phyloP scores from a whole-genome alignment of 140 eudicot species.

The Bidens hawaiensis region DNA sequence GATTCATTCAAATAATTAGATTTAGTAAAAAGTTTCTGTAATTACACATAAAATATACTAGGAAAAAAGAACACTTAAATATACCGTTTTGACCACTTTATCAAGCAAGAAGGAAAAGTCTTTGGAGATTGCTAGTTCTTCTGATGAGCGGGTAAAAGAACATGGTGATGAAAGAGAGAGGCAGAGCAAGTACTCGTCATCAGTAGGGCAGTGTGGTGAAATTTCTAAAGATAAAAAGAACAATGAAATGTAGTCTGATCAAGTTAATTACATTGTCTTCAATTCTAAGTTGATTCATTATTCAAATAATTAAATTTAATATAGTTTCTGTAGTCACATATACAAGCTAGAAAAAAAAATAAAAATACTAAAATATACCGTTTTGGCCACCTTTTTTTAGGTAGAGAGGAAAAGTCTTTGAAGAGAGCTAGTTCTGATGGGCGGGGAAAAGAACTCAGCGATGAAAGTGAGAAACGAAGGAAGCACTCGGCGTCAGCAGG shows the following conservation, averaged over 20 bases:
- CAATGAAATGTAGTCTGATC: too few relatives aligned
- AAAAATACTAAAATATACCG: not conserved
- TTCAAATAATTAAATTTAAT: too few relatives aligned
- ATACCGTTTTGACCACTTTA: not conserved
- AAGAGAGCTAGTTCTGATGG: not conserved
- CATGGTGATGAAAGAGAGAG: too few relatives aligned
- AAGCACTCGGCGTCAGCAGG: not conserved
- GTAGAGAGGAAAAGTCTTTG: not conserved
- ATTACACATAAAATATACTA: too few relatives aligned
- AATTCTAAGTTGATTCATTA: too few relatives aligned
- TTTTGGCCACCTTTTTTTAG: not conserved
- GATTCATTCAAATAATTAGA: not conserved
- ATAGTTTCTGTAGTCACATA: too few relatives aligned
- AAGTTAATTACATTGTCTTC: too few relatives aligned
- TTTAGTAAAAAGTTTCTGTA: not conserved
- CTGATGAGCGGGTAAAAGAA: conserved; percentile 27
- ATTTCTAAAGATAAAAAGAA: conserved; percentile 32
- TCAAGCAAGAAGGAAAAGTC: conserved; percentile 54
- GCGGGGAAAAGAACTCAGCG: not conserved
- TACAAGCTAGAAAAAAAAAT: too few relatives aligned
- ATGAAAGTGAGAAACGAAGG: not conserved
- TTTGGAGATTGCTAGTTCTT: conserved; percentile 31
- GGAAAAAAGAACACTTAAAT: too few relatives aligned
- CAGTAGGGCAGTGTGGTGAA: conserved; percentile 59
- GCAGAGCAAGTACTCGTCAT: too few relatives aligned